phyloP scores from a whole-genome alignment of 2,329 filamentous ascomycete genomes.

The Bipolaris zeicola region DNA sequence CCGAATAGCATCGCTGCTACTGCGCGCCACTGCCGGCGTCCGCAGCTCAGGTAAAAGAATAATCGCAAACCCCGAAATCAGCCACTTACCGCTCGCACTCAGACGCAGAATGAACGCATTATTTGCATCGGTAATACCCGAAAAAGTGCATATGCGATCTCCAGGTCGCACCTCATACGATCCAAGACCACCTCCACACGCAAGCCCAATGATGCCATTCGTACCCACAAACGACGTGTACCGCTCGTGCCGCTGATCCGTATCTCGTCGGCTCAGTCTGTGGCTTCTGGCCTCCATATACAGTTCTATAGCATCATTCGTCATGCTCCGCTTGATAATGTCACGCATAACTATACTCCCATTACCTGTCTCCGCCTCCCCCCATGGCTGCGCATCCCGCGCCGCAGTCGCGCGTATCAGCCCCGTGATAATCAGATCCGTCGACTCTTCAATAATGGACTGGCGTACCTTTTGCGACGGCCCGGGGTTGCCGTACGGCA shows the following conservation, averaged over 20 bases:
- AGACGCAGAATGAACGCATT: slow-evolving; percentile 14
- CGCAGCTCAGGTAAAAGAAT: slow-evolving; percentile 12
- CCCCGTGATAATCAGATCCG: slow-evolving; percentile 9
- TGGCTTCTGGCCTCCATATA: background rate
- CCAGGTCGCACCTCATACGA: slow-evolving; percentile 6
- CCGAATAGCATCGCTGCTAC: background rate
- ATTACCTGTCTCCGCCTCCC: background rate
- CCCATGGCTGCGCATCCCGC: background rate
- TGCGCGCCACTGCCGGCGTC: background rate
- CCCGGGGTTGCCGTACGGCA: slow-evolving; percentile 8
- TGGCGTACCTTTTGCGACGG: slow-evolving; percentile 12
- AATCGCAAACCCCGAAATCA: slow-evolving; percentile 16
- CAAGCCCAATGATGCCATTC: slow-evolving; percentile 16
- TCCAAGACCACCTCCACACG: slow-evolving; percentile 8
- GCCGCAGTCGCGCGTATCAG: background rate
- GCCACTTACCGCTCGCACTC: slow-evolving; percentile 6
- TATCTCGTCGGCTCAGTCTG: slow-evolving; percentile 6
- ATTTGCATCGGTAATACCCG: slow-evolving; percentile 12
- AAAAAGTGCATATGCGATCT: slow-evolving; percentile 18
- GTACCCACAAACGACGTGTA: slow-evolving; percentile 19
- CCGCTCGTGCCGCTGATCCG: slow-evolving; percentile 3
- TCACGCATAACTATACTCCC: slow-evolving; percentile 8
- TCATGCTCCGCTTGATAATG: slow-evolving; percentile 9
- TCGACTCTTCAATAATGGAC: slow-evolving; percentile 9
- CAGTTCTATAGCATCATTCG: background rate